These are phyloP conservation scores for Neonectria hederae DNA, from an alignment of 2,329 filamentous ascomycete genomes.

Conservation along the genomic window DNA sequence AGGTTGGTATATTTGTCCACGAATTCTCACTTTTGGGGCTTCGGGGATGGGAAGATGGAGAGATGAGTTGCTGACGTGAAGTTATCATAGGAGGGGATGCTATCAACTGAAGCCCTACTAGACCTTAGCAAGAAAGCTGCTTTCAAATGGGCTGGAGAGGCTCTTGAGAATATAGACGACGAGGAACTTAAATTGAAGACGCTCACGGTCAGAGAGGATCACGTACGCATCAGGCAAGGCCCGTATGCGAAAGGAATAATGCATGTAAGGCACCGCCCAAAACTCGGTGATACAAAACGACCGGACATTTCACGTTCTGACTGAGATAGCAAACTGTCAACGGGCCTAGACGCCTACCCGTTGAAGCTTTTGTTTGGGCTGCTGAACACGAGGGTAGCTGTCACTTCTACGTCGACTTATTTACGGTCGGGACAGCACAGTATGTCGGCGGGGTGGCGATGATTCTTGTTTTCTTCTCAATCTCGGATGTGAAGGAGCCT, in stretches of 20 bases:
- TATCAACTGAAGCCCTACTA: constrained; percentile 5
- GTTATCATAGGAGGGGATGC: background rate
- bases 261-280: constrained; percentile 29
- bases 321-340: constrained; percentile 37
- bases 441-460: constrained; percentile 32
- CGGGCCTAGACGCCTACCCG: constrained; percentile 34
- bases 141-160: constrained; percentile 1
- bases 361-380: constrained; percentile 38
- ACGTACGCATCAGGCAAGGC: background rate
- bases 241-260: constrained; percentile 23
- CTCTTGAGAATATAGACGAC: background rate
- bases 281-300: background rate
- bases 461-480: constrained; percentile 16
- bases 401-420: constrained; percentile 27
- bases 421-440: constrained; percentile 36
- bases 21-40: background rate
- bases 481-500: background rate
- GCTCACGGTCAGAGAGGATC: background rate
- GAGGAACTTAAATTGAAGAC: background rate
- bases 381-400: background rate
- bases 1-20: constrained; percentile 11
- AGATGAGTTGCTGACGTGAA: background rate
- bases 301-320: background rate
- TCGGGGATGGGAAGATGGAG: background rate
- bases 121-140: constrained; percentile 7